A percentile compares a stretch with the other conserved stretches of the same genome.
phyloP scores from a whole-genome alignment of 164 flowering plant genomes.

The Amborella trichopoda region DNA sequence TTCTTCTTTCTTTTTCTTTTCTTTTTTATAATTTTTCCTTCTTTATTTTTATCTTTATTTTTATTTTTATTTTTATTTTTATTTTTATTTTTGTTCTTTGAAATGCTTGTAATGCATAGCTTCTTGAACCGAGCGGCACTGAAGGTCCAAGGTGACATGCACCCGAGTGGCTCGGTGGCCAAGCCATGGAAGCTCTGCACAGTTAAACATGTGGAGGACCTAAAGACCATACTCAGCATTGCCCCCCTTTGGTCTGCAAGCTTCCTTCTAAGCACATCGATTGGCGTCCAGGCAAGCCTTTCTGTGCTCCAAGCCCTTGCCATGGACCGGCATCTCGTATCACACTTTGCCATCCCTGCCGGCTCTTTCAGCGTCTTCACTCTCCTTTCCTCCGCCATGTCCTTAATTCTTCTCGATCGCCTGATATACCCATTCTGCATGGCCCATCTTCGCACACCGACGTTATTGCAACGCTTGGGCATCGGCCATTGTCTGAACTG shows the following conservation, averaged over 20 bases:
- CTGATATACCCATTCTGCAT: conserved; percentile 31
- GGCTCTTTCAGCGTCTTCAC: conserved; percentile 33
- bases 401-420: conserved; percentile 30
- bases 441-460: conserved; percentile 18
- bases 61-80: too few relatives aligned
- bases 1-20: too few relatives aligned
- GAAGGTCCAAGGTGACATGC: conserved; percentile 21
- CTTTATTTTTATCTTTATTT: too few relatives aligned
- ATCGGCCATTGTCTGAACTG: conserved; percentile 46
- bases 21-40: too few relatives aligned
- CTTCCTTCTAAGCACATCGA: conserved; percentile 32
- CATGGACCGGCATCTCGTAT: conserved; percentile 56
- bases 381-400: conserved; percentile 24
- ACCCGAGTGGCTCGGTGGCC: conserved; percentile 16
- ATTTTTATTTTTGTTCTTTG: too few relatives aligned
- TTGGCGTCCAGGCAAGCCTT: conserved; percentile 30
- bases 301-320: conserved; percentile 43
- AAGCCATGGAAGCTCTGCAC: conserved; percentile 49
- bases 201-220: conserved; percentile 55
- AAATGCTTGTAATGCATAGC: too few relatives aligned
- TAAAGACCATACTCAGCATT: conserved; percentile 41
- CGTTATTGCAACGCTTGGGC: conserved; percentile 44
- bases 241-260: conserved; percentile 46
- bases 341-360: conserved; percentile 48
- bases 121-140: conserved; percentile 48